phyloP scores from a whole-genome alignment of 1,284 basidiomycete species.

The Volvariella surrecta region DNA sequence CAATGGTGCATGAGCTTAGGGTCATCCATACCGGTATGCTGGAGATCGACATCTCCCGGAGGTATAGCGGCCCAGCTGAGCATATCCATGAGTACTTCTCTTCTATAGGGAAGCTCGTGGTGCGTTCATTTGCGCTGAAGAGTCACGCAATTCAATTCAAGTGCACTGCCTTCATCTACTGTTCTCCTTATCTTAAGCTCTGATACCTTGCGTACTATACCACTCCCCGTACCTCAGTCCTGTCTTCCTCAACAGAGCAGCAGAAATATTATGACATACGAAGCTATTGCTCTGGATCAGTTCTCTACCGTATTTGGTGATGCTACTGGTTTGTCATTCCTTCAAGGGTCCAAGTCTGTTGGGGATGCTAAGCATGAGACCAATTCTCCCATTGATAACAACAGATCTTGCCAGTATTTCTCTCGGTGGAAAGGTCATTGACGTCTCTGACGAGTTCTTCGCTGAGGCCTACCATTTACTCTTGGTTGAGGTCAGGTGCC shows the following conservation, averaged over 20 bases:
- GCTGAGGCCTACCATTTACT: constrained; percentile 82
- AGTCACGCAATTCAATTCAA: no score
- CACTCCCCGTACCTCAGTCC: constrained; percentile 5
- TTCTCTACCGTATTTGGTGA: constrained; percentile 44
- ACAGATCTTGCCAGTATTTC: constrained; percentile 86
- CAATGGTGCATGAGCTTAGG: no score
- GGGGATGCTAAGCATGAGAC: neutral
- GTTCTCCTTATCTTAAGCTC: no score
- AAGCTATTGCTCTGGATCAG: constrained; percentile 42
- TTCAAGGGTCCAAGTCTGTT: neutral
- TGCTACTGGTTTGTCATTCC: constrained; percentile 42
- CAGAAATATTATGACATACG: constrained; percentile 26
- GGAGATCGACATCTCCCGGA: no score
- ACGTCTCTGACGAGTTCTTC: constrained; percentile 95
- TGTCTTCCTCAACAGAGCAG: constrained; percentile 5
- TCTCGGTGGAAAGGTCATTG: constrained; percentile 70
- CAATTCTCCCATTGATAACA: neutral
- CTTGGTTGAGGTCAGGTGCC: constrained; percentile 61
- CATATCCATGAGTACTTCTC: no score
- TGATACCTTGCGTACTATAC: constrained; percentile 1
- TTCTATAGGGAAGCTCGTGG: no score
- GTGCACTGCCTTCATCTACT: no score
- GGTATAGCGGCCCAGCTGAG: no score
- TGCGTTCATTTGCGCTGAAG: no score
- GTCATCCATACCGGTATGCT: no score